Conservation (phyloP, 257 asterid genomes). For the Solanum medicagineum region DNA sequence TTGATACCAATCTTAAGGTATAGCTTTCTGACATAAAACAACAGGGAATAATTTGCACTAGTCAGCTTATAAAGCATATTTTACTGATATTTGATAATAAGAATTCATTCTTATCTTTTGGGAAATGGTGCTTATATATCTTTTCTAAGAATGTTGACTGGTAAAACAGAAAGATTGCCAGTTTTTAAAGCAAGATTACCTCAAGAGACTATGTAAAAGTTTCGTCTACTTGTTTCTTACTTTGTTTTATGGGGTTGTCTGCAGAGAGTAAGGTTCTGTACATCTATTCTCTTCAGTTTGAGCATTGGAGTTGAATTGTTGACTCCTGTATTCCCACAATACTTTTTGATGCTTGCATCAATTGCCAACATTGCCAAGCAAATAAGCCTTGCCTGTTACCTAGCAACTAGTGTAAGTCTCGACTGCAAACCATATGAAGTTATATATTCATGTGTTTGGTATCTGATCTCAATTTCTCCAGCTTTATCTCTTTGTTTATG, state of each 20-base stretch:
- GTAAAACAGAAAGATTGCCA: not conserved
- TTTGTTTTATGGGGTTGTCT: slow-evolving; percentile 6
- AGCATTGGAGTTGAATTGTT: slow-evolving; percentile 89
- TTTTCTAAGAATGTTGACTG: not conserved
- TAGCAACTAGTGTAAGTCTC: slow-evolving; percentile 87
- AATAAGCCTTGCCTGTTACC: slow-evolving; percentile 79
- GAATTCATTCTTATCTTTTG: not conserved
- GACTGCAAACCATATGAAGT: not conserved
- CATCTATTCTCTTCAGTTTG: slow-evolving; percentile 78
- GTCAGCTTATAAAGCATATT: not conserved
- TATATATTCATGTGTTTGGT: not conserved
- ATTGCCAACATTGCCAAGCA: slow-evolving; percentile 94
- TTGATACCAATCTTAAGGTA: slow-evolving; percentile 95
- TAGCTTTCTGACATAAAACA: not conserved
- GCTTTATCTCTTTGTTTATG: not conserved
- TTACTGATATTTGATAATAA: not conserved
- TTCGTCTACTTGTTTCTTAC: slow-evolving; percentile 2
- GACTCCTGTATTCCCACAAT: slow-evolving; percentile 76
- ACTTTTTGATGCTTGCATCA: slow-evolving; percentile 88
- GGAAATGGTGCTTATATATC: not conserved
- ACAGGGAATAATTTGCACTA: not conserved
- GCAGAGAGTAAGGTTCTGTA: slow-evolving; percentile 90
- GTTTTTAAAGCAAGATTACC: not conserved
- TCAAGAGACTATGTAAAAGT: not conserved
- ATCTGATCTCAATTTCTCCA: not conserved